These are phyloP conservation scores for Boletus sp. DNA, from an alignment of 768 basidiomycete species.

Conservation along the genomic window DNA sequence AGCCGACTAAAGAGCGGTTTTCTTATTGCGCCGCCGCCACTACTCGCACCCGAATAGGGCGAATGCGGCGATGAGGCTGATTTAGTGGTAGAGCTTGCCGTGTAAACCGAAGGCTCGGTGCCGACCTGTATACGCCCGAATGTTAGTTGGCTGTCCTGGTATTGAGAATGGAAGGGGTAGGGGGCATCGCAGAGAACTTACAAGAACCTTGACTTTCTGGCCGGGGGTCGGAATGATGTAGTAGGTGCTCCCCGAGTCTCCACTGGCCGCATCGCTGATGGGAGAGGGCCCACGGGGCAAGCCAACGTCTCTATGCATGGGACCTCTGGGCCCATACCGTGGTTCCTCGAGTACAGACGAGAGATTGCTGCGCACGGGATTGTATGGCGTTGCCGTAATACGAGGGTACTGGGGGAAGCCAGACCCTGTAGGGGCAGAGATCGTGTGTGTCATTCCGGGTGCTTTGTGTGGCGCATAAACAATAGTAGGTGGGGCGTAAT, in stretches of 20 bases:
- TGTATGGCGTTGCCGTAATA: slow-evolving; percentile 42
- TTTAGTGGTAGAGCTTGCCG: slow-evolving; percentile 58
- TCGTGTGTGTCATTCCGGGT: slow-evolving; percentile 68
- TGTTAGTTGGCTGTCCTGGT: slow-evolving; percentile 27
- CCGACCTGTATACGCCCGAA: slow-evolving; percentile 35
- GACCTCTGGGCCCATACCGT: slow-evolving; percentile 28
- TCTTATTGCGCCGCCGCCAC: slow-evolving; percentile 36
- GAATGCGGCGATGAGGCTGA: slow-evolving; percentile 53
- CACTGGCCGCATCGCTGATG: slow-evolving; percentile 41
- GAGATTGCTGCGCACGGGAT: slow-evolving; percentile 38
- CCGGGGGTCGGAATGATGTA: slow-evolving; percentile 69
- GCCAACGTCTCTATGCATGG: slow-evolving; percentile 29
- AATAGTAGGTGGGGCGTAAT: slow-evolving; percentile 61
- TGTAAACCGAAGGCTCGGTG: slow-evolving; percentile 51
- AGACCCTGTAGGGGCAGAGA: slow-evolving; percentile 53
- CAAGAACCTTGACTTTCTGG: slow-evolving; percentile 75
- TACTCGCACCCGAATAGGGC: slow-evolving; percentile 25
- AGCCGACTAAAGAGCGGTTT: slow-evolving; percentile 64
- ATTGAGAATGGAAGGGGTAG: slow-evolving; percentile 6
- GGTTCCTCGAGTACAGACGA: slow-evolving; percentile 40
- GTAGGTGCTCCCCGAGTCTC: slow-evolving; percentile 68
- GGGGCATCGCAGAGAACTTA: slow-evolving; percentile 39
- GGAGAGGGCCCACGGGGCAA: slow-evolving; percentile 37
- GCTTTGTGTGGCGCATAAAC: slow-evolving; percentile 52
- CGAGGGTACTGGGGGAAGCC: slow-evolving; percentile 40